phyloP scores from a whole-genome alignment of 179 eudicot species.

The Spinacia oleracea region DNA sequence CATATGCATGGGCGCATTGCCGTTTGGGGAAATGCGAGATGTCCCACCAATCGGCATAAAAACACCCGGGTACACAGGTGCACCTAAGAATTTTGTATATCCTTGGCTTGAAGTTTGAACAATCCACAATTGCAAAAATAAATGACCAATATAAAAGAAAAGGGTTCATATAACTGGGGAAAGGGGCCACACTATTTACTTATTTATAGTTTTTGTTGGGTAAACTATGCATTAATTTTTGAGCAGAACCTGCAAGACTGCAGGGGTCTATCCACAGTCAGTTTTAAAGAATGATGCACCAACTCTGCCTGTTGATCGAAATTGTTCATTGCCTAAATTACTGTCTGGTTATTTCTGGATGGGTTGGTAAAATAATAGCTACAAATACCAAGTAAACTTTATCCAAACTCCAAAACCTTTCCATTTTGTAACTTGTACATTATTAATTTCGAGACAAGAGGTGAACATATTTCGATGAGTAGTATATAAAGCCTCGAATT shows the following conservation, averaged over 20 bases:
- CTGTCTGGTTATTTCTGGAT: too few species aligned
- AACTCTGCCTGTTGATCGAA: background rate
- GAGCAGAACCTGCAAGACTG: background rate
- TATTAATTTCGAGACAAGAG: background rate
- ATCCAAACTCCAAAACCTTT: background rate
- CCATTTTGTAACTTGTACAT: background rate
- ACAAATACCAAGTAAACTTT: background rate
- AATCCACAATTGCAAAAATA: background rate
- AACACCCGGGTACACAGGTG: too few species aligned
- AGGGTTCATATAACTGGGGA: background rate
- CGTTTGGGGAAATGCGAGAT: too few species aligned
- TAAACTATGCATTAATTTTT: background rate
- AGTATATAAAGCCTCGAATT: background rate
- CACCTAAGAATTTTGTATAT: too few species aligned
- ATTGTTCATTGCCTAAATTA: too few species aligned
- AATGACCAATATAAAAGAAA: background rate
- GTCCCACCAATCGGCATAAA: too few species aligned
- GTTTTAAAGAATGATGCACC: background rate
- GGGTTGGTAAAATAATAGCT: background rate
- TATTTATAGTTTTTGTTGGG: background rate
- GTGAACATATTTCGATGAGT: background rate
- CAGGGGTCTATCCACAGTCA: background rate
- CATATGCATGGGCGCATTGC: too few species aligned
- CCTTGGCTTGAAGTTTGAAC: too few species aligned
- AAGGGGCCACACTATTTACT: background rate